Evolutionary conservation across 208 protist species (phyloP).

Genomic region (Endotrypanum monterogeii): DNA sequence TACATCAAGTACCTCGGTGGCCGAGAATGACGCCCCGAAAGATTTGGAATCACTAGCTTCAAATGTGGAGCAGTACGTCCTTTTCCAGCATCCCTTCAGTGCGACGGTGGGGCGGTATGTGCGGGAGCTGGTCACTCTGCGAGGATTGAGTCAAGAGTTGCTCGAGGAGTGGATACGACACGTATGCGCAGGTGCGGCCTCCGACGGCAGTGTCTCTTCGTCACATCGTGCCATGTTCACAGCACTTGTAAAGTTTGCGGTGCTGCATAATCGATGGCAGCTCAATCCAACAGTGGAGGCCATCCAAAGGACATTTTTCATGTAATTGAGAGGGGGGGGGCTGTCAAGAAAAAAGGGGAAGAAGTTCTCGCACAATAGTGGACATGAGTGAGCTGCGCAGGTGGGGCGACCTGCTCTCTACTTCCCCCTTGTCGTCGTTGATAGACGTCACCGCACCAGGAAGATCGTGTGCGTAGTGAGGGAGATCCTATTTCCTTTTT

Average conservation of each 20-base stretch:
- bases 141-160: constrained; percentile 29
- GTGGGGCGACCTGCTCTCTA: not conserved
- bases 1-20: no score
- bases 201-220: not conserved
- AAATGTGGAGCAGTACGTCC: constrained; percentile 33
- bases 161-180: constrained; percentile 48
- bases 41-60: constrained; percentile 9
- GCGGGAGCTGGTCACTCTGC: constrained; percentile 45
- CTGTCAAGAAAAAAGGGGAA: no score
- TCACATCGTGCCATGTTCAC: constrained; percentile 35
- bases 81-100: constrained; percentile 42
- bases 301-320: constrained; percentile 17
- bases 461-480: not conserved
- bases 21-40: not conserved
- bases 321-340: not conserved
- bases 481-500: not conserved
- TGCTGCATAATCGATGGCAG: constrained; percentile 33
- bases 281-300: constrained; percentile 21
- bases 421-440: no score
- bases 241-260: constrained; percentile 50
- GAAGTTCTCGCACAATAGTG: not conserved
- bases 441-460: not conserved
- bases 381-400: not conserved
- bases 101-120: constrained; percentile 57
- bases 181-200: constrained; percentile 5